Conservation (phyloP, 345 rosid genomes). For the Durio zibethinus region DNA sequence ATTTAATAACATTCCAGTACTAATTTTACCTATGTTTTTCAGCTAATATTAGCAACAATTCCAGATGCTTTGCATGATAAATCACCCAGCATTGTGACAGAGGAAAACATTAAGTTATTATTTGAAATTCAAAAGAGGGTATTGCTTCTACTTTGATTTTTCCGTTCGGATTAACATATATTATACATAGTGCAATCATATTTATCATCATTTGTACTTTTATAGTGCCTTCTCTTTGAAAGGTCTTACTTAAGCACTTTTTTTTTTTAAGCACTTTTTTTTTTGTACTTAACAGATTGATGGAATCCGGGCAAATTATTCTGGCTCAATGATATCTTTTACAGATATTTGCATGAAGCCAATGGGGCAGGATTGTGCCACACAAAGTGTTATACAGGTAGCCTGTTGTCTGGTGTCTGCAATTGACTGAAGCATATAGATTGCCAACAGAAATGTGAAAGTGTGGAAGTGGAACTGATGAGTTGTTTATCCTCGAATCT, state of each 20-base stretch:
- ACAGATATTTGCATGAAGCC: constrained; percentile 96
- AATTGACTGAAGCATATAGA: neutral
- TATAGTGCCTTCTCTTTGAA: neutral
- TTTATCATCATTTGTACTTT: neutral
- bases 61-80: constrained; percentile 46
- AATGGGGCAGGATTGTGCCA: constrained; percentile 89
- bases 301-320: constrained; percentile 72
- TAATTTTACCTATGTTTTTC: constrained; percentile 32
- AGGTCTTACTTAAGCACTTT: constrained; percentile 7
- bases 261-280: constrained; percentile 14
- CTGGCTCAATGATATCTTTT: constrained; percentile 76
- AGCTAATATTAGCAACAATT: constrained; percentile 82
- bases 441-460: neutral
- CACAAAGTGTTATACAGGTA: constrained; percentile 94
- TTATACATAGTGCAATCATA: neutral
- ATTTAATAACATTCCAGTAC: too few species aligned
- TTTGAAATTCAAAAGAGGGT: constrained; percentile 97
- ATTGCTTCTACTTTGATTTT: constrained; percentile 8
- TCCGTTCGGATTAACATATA: constrained; percentile 1
- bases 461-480: constrained; percentile 1
- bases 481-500: neutral
- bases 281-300: constrained; percentile 65
- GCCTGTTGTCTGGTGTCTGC: constrained; percentile 10
- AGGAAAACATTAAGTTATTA: constrained; percentile 78
- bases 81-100: constrained; percentile 73